Evolutionary conservation across 768 basidiomycete species (phyloP), one percentile per base, ranked within the genome.

Genomic region (Boletus fagicola): DNA sequence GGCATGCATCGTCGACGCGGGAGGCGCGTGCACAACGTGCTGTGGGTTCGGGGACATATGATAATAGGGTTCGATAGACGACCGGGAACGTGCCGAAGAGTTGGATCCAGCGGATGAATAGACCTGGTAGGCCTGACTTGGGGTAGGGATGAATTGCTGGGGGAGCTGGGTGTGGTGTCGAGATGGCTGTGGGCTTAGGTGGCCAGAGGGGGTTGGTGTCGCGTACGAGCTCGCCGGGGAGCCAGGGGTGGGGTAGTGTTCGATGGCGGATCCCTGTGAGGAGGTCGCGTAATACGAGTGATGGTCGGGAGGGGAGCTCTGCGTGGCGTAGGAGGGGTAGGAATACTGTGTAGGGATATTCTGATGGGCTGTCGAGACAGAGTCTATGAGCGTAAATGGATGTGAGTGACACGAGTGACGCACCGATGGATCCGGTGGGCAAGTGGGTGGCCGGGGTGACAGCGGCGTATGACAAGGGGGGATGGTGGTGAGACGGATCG

Each of bases 131-230:
- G 76, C 58, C 49, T 82, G 78, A 4, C 78, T 78, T 7, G 81
- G 80, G 1, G 81, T 81, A 5, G 80, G 78, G 42, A 81, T 78
- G 61, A 82, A 82, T 7, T 73, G 72, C 64, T 60, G 63, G 30
- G 63, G 0, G 30, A 49, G 56, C 11, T 65, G 65, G 30, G 38
- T 3, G 10, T 54, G 67, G 45, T 62, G 67, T 48, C 62, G 63
- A 45, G 59, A 58, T 31, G 61, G 1, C 40, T 61, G 64, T n/a
- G 58, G 44, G 49, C 28, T 63, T 43, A 63, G 22, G 28, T 63
- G 62, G 4, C 54, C 20, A 10, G 70, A 51, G 22, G 63, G 33
- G 51, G 22, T 59, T 31, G 63, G 44, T 11, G 65, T 22, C n/a
- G 67, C 53, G 40, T 68, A 72, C 5, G 67, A 61, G 47, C 31